Evolutionary conservation across 768 basidiomycete genomes (phyloP), one percentile per base, ranked within the genome.

Genomic region (Trametes elegans): DNA sequence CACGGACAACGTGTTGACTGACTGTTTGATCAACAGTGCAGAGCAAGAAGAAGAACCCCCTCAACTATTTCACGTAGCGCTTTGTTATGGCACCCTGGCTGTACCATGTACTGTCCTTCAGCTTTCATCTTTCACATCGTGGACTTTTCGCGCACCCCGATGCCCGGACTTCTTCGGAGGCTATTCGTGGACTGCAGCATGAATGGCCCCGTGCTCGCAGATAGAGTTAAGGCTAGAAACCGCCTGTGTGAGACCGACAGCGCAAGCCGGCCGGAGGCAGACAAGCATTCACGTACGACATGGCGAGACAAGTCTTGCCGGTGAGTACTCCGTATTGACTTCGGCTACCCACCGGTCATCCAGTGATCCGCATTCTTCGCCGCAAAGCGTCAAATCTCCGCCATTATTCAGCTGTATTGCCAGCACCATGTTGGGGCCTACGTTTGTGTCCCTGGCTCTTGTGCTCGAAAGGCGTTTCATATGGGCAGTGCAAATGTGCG

Each of bases 31-130:
- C n/a, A 24, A 46, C 72, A 98, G 88, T 98, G 53, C 96, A 98
- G 82, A 93, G 92, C 73, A 95, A 98, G 86, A 99, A 99, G 85
- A 98, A 98, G 84, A 98, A 98, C 68, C 87, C 92, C 67, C 85
- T 98, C 68, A 85, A 92, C 83, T 93, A 93, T 76, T 93, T 93
- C 71, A 91, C 90, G 44, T 93, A 88, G 75, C 7, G 23, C n/a
- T 41, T 39, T 28, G 5, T 53, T 43, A 28, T 47, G 35, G 43
- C 28, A 43, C 53, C 34, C 43, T 29, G 45, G 19, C 50, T 49
- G 46, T 47, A 42, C 55, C 49, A 53, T 57, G 46, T 53, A 56
- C 36, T 56, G 38, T 49, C 23, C 40, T 46, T 42, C 41, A 44
- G 44, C 55, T 48, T 35, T 56, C 43, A 46, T 49, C 42, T 31